Evolutionary conservation across 2,329 filamentous ascomycete species (phyloP).

Genomic region (Alternaria sp.): DNA sequence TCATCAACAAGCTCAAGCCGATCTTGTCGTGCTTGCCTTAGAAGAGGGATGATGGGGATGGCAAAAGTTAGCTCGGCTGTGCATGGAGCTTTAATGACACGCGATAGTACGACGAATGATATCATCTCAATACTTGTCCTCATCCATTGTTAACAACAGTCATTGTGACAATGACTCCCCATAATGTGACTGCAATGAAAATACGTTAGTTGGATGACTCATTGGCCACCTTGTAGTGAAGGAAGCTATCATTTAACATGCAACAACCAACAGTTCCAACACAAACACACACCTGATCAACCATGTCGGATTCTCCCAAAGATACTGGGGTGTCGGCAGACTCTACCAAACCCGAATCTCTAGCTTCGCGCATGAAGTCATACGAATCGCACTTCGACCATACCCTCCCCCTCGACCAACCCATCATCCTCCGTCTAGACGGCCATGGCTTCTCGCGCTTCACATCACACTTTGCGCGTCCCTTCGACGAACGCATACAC

Average conservation of each 20-base stretch:
- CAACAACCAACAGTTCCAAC: background rate
- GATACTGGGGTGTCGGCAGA: background rate
- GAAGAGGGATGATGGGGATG: background rate
- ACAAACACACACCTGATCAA: background rate
- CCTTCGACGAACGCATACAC: slow-evolving; percentile 45
- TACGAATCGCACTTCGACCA: slow-evolving; percentile 41
- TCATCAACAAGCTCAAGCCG: slow-evolving; percentile 38
- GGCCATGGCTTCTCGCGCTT: slow-evolving; percentile 44
- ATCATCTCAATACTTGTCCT: background rate
- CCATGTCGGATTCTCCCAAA: background rate
- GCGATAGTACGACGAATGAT: background rate
- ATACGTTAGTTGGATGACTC: background rate
- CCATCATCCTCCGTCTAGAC: slow-evolving; percentile 41
- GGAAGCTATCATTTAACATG: background rate
- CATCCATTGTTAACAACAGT: background rate
- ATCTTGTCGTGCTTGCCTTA: slow-evolving; percentile 33
- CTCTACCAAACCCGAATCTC: slow-evolving; percentile 7
- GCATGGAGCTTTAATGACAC: background rate
- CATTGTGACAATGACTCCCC: background rate
- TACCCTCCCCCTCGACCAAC: slow-evolving; percentile 26
- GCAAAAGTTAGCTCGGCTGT: background rate
- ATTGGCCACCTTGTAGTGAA: background rate
- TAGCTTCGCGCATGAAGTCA: slow-evolving; percentile 44
- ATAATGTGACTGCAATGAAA: background rate
- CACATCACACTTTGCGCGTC: slow-evolving; percentile 36